phyloP scores from a whole-genome alignment of 768 basidiomycete genomes.

The Cystofilobasidium ferigula region DNA sequence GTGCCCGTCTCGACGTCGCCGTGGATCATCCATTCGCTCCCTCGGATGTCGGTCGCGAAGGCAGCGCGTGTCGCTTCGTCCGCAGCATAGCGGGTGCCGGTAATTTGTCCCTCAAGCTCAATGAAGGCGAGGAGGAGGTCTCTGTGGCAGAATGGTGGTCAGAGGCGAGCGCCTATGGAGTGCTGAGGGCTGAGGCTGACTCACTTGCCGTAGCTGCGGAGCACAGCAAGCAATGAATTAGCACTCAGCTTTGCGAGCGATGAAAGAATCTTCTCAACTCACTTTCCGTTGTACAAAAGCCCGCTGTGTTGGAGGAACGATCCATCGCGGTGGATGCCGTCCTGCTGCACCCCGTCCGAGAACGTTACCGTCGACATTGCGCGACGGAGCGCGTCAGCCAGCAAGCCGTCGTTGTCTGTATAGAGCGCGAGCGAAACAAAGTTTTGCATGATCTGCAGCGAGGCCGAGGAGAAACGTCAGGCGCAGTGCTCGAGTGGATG shows the following conservation, averaged over 20 bases:
- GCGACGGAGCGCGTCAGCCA: constrained; percentile 41
- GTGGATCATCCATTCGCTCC: constrained; percentile 60
- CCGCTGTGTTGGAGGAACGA: constrained; percentile 49
- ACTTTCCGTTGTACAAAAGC: constrained; percentile 59
- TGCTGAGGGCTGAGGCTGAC: constrained; percentile 37
- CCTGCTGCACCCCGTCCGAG: constrained; percentile 39
- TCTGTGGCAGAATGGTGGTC: not conserved
- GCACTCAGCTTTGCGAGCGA: too few relatives aligned
- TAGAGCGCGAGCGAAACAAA: constrained; percentile 47
- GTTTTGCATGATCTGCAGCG: constrained; percentile 56
- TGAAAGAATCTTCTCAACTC: too few relatives aligned
- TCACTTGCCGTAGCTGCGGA: constrained; percentile 53
- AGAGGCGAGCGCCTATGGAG: not conserved
- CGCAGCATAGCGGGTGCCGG: constrained; percentile 51
- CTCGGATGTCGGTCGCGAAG: constrained; percentile 50
- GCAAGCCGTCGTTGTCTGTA: constrained; percentile 30
- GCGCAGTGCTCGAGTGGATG: not conserved
- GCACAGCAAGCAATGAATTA: too few relatives aligned
- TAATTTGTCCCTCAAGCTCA: constrained; percentile 51
- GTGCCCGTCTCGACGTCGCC: constrained; percentile 49
- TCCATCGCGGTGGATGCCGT: constrained; percentile 50
- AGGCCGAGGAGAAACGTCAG: not conserved
- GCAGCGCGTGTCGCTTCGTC: constrained; percentile 41
- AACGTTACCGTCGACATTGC: constrained; percentile 28
- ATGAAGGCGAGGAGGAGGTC: constrained; percentile 46